Evolutionary conservation across 441 rosid genomes (phyloP).

Genomic region (Daphne laureola): DNA sequence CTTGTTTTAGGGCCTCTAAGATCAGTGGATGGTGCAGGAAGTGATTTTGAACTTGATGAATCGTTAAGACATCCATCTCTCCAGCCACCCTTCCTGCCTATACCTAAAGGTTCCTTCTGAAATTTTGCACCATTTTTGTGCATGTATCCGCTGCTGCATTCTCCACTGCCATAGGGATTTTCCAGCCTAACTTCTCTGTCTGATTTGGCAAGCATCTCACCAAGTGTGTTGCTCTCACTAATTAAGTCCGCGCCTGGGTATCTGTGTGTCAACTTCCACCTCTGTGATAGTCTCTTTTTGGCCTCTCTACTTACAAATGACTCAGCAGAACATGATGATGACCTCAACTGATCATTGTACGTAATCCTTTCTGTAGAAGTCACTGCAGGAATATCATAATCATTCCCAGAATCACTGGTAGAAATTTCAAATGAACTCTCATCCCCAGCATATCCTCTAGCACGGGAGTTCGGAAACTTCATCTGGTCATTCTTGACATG

Average conservation of each 20-base stretch:
- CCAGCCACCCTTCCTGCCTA: conserved; percentile 97
- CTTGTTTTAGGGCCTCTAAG: conserved; percentile 33
- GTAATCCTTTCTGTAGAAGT: conserved; percentile 33
- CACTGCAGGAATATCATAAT: conserved; percentile 38
- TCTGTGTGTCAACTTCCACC: conserved; percentile 83
- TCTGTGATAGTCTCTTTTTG: conserved; percentile 81
- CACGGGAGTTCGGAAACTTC: conserved; percentile 37
- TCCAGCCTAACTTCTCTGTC: conserved; percentile 44
- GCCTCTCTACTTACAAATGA: conserved; percentile 86
- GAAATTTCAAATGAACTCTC: conserved; percentile 69
- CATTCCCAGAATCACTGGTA: conserved; percentile 66
- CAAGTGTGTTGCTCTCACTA: conserved; percentile 65
- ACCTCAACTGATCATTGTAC: conserved; percentile 30
- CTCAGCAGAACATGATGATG: conserved; percentile 42
- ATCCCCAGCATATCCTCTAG: conserved; percentile 71
- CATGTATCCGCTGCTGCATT: conserved; percentile 26
- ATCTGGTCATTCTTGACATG: conserved; percentile 30
- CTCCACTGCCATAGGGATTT: conserved; percentile 28
- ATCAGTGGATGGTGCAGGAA: conserved; percentile 44
- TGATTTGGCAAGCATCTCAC: conserved; percentile 89
- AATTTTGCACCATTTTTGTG: conserved; percentile 21
- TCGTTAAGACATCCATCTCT: conserved; percentile 40
- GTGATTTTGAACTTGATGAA: conserved; percentile 60
- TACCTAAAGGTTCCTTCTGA: conserved; percentile 64
- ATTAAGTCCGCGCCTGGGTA: conserved; percentile 43